Base-by-base conservation (phyloP, 2,329 filamentous ascomycete genomes). In the Beauveria caledonica region DNA sequence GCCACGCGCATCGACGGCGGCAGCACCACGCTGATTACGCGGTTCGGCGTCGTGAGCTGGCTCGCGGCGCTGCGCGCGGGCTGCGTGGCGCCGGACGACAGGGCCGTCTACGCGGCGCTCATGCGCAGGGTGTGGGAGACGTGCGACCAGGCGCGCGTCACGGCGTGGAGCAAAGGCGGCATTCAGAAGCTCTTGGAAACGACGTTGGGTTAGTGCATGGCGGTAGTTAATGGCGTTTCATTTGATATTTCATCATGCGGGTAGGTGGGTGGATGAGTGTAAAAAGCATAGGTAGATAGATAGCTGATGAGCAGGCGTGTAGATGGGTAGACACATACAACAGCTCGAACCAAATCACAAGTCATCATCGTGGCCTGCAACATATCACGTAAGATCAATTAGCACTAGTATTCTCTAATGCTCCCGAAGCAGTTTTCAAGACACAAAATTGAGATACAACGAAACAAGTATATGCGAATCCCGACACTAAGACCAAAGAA, bases 21-120 rank as follows among this genome's bases (percentile, higher is more conserved):
- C 1, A 90, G 88, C 71, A 89, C 86, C 5, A 93, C 88, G n/a
- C 77, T 96, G 50, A 80, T 91, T 42, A 95, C 91, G 1, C 79
- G 92, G 60, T 86, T 87, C 48, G 90, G 89, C 17, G 76, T 89
- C 21, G 71, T 93, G 58, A 86, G 82, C 65, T 96, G 91, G 92
- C 77, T 93, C 9, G 80, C 87, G 62, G 81, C 82, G 62, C 83
- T 85, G 66, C 71, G 81, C 40, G 79, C 78, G 4, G 72, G 76
- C 3, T 78, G 75, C 55, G 71, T 66, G 2, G 63, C 65, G 2
- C 60, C 61, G 49, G 77, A 80, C 17, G 80, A 83, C 64, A 73
- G 71, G 0, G 74, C 76, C 19, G 72, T 84, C 25, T 74, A 85
- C 56, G 78, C 75, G 62, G 79, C 76, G 0, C 68, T 94, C 67